Conservation (phyloP, 768 basidiomycete genomes). For the Rhodocollybia butyracea region DNA sequence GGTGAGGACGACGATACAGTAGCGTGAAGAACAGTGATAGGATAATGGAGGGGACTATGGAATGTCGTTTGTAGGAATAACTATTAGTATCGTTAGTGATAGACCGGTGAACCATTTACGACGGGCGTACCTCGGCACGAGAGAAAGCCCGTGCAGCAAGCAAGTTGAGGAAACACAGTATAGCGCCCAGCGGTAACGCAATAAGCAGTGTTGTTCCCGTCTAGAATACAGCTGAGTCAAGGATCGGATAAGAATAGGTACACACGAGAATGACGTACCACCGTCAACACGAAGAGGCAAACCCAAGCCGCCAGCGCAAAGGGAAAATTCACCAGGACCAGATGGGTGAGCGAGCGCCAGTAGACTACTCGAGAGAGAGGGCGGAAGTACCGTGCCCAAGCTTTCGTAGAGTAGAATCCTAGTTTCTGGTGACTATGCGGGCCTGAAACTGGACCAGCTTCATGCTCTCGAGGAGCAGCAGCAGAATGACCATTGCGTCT, state of each 20-base stretch:
- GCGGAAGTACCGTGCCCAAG: conserved; percentile 59
- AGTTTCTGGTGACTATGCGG: no score
- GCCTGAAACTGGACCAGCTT: no score
- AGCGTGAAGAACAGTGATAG: conserved; percentile 62
- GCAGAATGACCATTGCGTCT: background rate
- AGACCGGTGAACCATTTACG: background rate
- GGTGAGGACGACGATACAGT: conserved; percentile 21
- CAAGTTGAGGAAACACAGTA: conserved; percentile 75
- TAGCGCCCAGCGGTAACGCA: conserved; percentile 71
- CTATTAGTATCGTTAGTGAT: conserved; percentile 24
- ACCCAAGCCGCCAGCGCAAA: conserved; percentile 77
- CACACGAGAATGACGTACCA: conserved; percentile 47
- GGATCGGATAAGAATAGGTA: background rate
- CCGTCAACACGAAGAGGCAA: conserved; percentile 75
- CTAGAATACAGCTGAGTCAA: conserved; percentile 35
- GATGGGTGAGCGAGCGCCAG: conserved; percentile 63
- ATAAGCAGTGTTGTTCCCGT: conserved; percentile 78
- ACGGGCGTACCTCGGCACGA: conserved; percentile 56
- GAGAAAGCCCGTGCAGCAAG: conserved; percentile 71
- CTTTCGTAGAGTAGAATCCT: conserved; percentile 28
- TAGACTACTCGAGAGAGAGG: conserved; percentile 58
- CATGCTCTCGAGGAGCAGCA: background rate
- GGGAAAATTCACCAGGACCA: conserved; percentile 74
- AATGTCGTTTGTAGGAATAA: conserved; percentile 67
- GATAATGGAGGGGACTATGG: conserved; percentile 53